Evolutionary conservation across 2,329 filamentous ascomycete genomes (phyloP).

Genomic region (Intubia oerlemansii): DNA sequence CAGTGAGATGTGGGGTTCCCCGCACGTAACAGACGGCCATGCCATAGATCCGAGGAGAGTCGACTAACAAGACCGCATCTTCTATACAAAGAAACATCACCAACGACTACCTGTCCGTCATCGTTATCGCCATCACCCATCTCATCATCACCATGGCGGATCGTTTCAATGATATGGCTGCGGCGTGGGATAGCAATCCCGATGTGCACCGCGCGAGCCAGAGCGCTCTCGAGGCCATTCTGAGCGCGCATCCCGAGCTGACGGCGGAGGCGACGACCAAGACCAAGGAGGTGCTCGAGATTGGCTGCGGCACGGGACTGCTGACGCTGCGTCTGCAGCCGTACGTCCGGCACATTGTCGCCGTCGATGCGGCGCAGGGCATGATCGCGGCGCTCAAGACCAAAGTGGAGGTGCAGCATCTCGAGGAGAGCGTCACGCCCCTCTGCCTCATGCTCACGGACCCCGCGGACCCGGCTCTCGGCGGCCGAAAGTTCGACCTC

Average conservation of each 20-base stretch:
- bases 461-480: slow-evolving; percentile 15
- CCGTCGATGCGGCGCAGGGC: slow-evolving; percentile 29
- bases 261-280: slow-evolving; percentile 1
- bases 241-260: slow-evolving; percentile 15
- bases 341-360: slow-evolving; percentile 22
- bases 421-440: slow-evolving; percentile 15
- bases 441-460: slow-evolving; percentile 26
- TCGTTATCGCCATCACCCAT: too few relatives aligned
- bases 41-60: too few relatives aligned
- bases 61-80: too few relatives aligned
- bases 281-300: slow-evolving; percentile 26
- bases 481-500: slow-evolving; percentile 24
- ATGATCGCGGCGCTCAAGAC: slow-evolving; percentile 29
- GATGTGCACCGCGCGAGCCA: slow-evolving; percentile 22
- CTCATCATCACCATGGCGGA: too few relatives aligned
- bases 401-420: slow-evolving; percentile 19
- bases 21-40: too few relatives aligned
- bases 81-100: too few relatives aligned
- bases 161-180: slow-evolving; percentile 32
- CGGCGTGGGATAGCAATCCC: slow-evolving; percentile 30
- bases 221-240: slow-evolving; percentile 22
- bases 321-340: slow-evolving; percentile 27
- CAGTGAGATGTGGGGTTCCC: too few relatives aligned
- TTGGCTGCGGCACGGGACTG: slow-evolving; percentile 34
- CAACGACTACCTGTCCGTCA: too few relatives aligned